Conservation (phyloP, 2,329 filamentous ascomycete genomes). For the Emmonsia crescens region DNA sequence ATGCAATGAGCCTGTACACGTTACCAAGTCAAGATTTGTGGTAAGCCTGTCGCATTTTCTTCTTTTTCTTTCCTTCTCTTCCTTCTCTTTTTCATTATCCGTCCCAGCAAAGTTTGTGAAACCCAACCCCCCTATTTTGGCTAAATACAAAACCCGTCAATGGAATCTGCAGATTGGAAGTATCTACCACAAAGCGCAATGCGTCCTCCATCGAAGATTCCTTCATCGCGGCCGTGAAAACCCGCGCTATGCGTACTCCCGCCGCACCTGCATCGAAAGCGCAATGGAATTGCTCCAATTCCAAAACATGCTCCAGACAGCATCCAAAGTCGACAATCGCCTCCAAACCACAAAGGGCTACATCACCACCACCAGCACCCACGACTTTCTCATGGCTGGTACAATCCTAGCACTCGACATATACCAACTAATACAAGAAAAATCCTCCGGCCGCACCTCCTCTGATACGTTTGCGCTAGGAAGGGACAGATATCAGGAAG, state of each 20-base stretch:
- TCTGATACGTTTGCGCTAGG: conserved; percentile 38
- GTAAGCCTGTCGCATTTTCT: conserved; percentile 19
- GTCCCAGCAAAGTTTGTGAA: background rate
- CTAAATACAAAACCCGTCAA: background rate
- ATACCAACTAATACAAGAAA: conserved; percentile 45
- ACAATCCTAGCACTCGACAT: conserved; percentile 78
- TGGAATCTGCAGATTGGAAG: conserved; percentile 49
- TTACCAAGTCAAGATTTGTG: conserved; percentile 72
- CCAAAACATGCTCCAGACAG: conserved; percentile 62
- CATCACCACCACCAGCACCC: conserved; percentile 65
- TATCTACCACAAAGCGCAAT: conserved; percentile 78
- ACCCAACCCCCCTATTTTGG: background rate
- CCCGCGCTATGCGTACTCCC: conserved; percentile 70
- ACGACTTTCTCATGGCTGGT: conserved; percentile 76
- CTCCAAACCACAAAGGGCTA: conserved; percentile 67
- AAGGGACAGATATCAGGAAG: conserved; percentile 42
- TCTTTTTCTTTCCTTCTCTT: background rate
- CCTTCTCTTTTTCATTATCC: background rate
- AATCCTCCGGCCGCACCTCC: conserved; percentile 23
- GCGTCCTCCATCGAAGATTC: conserved; percentile 80
- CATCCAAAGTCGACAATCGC: conserved; percentile 61
- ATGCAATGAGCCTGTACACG: conserved; percentile 54
- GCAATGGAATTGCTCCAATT: conserved; percentile 71
- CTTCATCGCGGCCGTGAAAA: conserved; percentile 67
- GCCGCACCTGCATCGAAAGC: conserved; percentile 74